Evolutionary conservation across 1,284 basidiomycete species (phyloP).

Genomic region (Lignosus rhinocerotis): DNA sequence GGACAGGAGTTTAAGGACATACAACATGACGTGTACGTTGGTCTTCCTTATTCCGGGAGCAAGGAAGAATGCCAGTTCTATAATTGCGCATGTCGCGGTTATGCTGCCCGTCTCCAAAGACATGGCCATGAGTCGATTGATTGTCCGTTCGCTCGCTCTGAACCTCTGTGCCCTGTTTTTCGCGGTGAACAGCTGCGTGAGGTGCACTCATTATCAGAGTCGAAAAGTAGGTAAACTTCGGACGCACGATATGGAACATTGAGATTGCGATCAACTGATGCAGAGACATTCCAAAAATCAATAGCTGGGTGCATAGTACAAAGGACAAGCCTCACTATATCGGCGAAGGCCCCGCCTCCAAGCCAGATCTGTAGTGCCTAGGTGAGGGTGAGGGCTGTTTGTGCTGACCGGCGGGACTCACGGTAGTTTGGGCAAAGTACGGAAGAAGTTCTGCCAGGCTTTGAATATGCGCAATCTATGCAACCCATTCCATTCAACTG

Average conservation of each 20-base stretch:
- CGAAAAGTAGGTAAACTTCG: no score
- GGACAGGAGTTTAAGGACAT: not conserved
- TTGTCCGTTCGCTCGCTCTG: constrained; percentile 2
- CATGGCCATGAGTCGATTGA: constrained; percentile 16
- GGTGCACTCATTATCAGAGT: no score
- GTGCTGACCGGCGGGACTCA: no score
- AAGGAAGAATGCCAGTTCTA: constrained; percentile 8
- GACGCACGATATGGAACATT: constrained; percentile 19
- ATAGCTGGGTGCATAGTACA: not conserved
- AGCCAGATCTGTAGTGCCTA: not conserved
- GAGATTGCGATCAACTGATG: constrained; percentile 15
- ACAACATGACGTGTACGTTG: constrained; percentile 9
- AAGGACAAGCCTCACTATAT: not conserved
- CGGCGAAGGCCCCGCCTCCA: constrained; percentile 3
- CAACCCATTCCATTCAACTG: no score
- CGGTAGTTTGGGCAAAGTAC: constrained; percentile 2
- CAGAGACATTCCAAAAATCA: not conserved
- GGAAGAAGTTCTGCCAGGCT: not conserved
- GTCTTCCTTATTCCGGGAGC: constrained; percentile 3
- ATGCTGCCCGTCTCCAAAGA: constrained; percentile 17
- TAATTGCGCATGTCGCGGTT: constrained; percentile 1
- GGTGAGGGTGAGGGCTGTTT: no score
- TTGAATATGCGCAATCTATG: not conserved
- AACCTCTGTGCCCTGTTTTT: not conserved
- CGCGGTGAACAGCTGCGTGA: not conserved